Conservation (phyloP, 2,329 filamentous ascomycete genomes). For the Cladosporium halotolerans region DNA sequence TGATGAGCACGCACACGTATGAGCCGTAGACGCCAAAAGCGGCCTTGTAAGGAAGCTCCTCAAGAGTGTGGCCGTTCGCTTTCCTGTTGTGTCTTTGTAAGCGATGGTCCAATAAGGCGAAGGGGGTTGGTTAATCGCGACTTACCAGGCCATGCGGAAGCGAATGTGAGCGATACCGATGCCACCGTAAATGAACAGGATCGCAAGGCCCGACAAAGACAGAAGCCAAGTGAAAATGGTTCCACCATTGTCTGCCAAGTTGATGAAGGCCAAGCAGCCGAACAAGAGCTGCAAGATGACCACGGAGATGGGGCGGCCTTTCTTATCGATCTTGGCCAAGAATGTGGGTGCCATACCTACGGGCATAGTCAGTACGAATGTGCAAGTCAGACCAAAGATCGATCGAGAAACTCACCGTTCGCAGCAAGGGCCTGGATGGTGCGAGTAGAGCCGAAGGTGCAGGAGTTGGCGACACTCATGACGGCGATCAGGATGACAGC, state of each 20-base stretch:
- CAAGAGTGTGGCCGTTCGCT: slow-evolving; percentile 40
- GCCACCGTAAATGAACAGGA: slow-evolving; percentile 66
- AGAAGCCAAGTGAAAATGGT: slow-evolving; percentile 70
- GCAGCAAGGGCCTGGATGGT: slow-evolving; percentile 75
- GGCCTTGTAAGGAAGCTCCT: slow-evolving; percentile 41
- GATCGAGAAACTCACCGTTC: background rate
- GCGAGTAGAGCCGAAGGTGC: slow-evolving; percentile 58
- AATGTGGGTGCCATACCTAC: slow-evolving; percentile 53
- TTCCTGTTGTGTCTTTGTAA: slow-evolving; percentile 38
- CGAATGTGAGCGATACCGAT: slow-evolving; percentile 86
- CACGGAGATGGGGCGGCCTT: slow-evolving; percentile 72
- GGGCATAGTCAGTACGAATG: slow-evolving; percentile 27
- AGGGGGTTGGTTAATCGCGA: background rate
- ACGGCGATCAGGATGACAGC: slow-evolving; percentile 56
- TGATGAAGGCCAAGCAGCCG: slow-evolving; percentile 69
- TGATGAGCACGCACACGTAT: slow-evolving; percentile 34
- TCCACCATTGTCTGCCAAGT: slow-evolving; percentile 52
- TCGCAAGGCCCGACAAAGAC: slow-evolving; percentile 64
- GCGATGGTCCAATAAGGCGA: background rate
- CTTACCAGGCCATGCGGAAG: slow-evolving; percentile 62
- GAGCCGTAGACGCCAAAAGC: slow-evolving; percentile 36
- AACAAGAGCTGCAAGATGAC: slow-evolving; percentile 61
- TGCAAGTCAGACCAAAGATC: too few relatives aligned
- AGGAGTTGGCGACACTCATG: slow-evolving; percentile 51
- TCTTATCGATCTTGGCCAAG: slow-evolving; percentile 55